phyloP scores from a whole-genome alignment of 31 red algal genomes.

The Pterothamnion heteromorphum region DNA sequence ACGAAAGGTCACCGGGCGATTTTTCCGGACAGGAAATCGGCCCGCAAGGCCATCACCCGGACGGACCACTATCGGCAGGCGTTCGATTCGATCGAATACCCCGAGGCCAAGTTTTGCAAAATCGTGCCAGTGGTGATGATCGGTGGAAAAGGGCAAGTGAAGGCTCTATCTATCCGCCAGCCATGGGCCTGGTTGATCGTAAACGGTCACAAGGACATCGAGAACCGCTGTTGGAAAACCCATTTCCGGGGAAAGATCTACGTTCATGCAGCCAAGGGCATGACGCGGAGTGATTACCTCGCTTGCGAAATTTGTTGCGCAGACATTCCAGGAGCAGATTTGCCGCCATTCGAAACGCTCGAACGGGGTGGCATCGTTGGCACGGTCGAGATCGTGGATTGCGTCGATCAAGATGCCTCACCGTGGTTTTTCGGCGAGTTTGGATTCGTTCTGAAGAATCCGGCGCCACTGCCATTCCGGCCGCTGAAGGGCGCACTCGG shows the following conservation, averaged over 20 bases:
- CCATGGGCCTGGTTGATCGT: slow-evolving; percentile 2
- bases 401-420: not conserved
- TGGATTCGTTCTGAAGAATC: not conserved
- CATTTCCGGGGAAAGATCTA: not conserved
- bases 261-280: not conserved
- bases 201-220: slow-evolving; percentile 4
- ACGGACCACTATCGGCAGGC: no score
- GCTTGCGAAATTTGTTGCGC: not conserved
- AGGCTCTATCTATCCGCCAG: slow-evolving; percentile 16
- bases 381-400: not conserved
- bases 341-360: no score
- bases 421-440: slow-evolving; percentile 22
- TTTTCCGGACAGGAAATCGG: no score
- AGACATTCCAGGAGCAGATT: no score
- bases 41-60: no score
- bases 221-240: not conserved
- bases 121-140: no score
- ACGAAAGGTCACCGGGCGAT: no score
- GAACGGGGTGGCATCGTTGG: not conserved
- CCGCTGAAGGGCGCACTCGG: not conserved
- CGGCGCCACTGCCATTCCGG: not conserved
- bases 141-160: not conserved
- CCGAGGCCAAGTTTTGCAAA: no score
- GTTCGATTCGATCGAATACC: no score
- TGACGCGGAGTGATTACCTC: not conserved